Conservation (phyloP, 495 filamentous ascomycete species). For the Elaphomyces granulatus region DNA sequence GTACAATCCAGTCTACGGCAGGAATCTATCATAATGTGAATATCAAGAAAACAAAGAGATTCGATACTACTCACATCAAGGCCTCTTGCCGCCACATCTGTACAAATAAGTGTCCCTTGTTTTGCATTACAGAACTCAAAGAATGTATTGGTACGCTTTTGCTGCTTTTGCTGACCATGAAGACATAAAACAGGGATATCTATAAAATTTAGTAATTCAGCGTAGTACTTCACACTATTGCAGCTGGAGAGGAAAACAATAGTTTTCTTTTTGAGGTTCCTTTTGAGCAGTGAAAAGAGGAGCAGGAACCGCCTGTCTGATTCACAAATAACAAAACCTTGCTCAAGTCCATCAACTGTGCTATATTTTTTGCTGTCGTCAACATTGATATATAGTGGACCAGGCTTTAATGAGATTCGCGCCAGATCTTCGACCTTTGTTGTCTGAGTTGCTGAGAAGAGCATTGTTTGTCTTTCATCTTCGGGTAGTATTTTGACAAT, state of each 20-base stretch:
- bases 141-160: slow-evolving; percentile 93
- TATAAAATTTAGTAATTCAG: slow-evolving; percentile 90
- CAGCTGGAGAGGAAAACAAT: slow-evolving; percentile 96
- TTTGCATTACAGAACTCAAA: slow-evolving; percentile 96
- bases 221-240: slow-evolving; percentile 86
- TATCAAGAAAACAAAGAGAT: slow-evolving; percentile 2
- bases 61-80: slow-evolving; percentile 51
- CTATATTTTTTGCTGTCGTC: slow-evolving; percentile 63
- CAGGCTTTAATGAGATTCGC: slow-evolving; percentile 78
- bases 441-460: slow-evolving; percentile 95
- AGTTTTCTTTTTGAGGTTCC: slow-evolving; percentile 82
- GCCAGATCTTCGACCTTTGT: slow-evolving; percentile 97
- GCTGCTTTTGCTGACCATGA: slow-evolving; percentile 94
- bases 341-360: slow-evolving; percentile 85
- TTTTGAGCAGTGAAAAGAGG: slow-evolving; percentile 91
- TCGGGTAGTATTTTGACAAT: slow-evolving; percentile 91
- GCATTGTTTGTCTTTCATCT: slow-evolving; percentile 83
- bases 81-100: slow-evolving; percentile 88
- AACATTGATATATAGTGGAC: slow-evolving; percentile 93
- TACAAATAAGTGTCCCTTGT: slow-evolving; percentile 83
- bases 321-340: slow-evolving; percentile 89
- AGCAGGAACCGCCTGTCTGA: slow-evolving; percentile 87
- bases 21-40: slow-evolving; percentile 44
- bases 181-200: slow-evolving; percentile 53
- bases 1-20: slow-evolving; percentile 87